Conservation (phyloP, 352 stramenopile species). For the Globisporangium canariense region DNA sequence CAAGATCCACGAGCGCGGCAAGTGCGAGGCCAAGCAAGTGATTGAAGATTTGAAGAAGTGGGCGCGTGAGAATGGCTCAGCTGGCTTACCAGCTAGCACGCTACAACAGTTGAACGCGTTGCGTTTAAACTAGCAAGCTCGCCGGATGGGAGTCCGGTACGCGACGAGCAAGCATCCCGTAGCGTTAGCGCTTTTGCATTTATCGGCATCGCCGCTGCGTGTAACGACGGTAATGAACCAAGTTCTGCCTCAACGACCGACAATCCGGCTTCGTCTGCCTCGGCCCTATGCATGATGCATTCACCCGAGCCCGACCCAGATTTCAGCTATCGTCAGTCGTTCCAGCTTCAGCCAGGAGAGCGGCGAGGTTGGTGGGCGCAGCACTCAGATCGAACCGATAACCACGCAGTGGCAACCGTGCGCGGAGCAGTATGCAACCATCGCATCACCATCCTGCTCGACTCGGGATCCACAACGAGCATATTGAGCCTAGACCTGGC, state of each 20-base stretch:
- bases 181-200: slow-evolving; percentile 4
- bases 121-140: not conserved
- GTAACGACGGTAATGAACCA: not conserved
- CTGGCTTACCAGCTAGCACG: not conserved
- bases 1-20: too few species aligned
- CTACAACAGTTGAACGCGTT: not conserved
- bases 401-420: not conserved
- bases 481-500: slow-evolving; percentile 28
- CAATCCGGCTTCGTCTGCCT: not conserved
- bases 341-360: not conserved
- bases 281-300: not conserved
- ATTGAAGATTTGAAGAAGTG: slow-evolving; percentile 2
- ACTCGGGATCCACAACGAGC: slow-evolving; percentile 23
- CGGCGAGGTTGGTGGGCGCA: not conserved
- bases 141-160: slow-evolving; percentile 1
- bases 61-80: not conserved
- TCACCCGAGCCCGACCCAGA: not conserved
- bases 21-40: too few species aligned
- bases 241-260: not conserved
- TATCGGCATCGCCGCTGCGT: not conserved
- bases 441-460: slow-evolving; percentile 15
- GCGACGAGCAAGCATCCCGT: not conserved
- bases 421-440: slow-evolving; percentile 19
- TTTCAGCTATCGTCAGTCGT: not conserved
- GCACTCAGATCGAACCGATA: not conserved